Conservation (phyloP, 2,329 filamentous ascomycete genomes). For the Colletotrichum eremochloae region DNA sequence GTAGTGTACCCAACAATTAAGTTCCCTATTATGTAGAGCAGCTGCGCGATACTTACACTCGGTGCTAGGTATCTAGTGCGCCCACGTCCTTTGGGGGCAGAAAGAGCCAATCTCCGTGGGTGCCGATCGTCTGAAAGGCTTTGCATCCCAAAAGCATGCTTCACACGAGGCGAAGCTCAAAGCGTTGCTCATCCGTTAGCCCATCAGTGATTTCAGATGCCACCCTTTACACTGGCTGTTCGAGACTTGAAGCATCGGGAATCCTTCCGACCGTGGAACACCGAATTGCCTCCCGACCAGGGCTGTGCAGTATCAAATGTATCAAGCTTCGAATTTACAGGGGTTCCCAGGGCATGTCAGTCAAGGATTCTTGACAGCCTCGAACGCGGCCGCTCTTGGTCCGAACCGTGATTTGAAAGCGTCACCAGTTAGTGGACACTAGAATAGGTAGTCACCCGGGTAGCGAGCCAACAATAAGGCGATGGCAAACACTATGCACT, state of each 20-base stretch:
- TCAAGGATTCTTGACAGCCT: slow-evolving; percentile 6
- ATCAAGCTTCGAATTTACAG: slow-evolving; percentile 27
- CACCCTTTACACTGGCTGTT: neutral
- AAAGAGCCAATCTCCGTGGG: slow-evolving; percentile 19
- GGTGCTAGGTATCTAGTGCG: neutral
- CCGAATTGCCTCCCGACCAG: neutral
- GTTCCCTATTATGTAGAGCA: neutral
- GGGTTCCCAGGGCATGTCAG: neutral
- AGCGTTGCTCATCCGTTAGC: neutral
- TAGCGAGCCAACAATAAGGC: neutral
- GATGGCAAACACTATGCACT: neutral
- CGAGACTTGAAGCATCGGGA: neutral
- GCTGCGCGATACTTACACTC: neutral
- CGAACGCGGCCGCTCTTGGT: slow-evolving; percentile 13
- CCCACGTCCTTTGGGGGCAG: neutral
- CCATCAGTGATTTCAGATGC: neutral
- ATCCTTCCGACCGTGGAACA: slow-evolving; percentile 4
- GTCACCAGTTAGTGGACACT: neutral
- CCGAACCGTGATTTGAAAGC: slow-evolving; percentile 11
- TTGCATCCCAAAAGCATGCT: neutral
- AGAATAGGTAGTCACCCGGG: no score
- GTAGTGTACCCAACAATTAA: neutral
- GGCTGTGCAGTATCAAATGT: slow-evolving; percentile 27
- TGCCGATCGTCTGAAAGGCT: slow-evolving; percentile 11
- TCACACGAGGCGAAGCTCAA: neutral